Evolutionary conservation across 768 basidiomycete species (phyloP), one percentile per base, ranked within the genome.

Genomic region (Mycena rebaudengoi): DNA sequence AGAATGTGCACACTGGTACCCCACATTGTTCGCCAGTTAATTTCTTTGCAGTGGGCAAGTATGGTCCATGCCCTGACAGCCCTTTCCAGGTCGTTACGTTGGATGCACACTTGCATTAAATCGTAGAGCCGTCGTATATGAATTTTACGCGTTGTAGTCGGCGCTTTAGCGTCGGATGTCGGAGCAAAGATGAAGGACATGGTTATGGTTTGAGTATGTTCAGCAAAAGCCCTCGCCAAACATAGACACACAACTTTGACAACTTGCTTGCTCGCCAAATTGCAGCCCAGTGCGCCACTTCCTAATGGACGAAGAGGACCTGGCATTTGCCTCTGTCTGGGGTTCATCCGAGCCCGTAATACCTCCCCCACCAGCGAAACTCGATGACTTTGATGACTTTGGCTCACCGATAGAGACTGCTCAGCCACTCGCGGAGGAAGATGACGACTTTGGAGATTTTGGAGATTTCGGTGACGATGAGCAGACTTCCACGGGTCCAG

Each of bases 361-460:
- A 49, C 75, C 76, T 37, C 56, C 64, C 28, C 62, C 74, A 39
- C 56, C 16, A 23, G 7, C 71, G 49, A 75, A 76, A 35, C 79
- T 85, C 68, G 85, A 89, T 58, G 86, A 88, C 55, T 88, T 88
- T 69, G 85, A 89, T 61, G 87, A 87, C 59, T 90, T 91, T 73
- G 86, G 84, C 40, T 79, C 75, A 7, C 71, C 81, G 45, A 71
- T 72, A 65, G 85, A 85, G 32, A 76, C 76, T 3, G 79, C 81
- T 28, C 69, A 70, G 53, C 82, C 83, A 16, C 80, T 76, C n/a
- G 79, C 77, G 37, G 77, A 68, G 2, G 84, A 80, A 14, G 90
- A 91, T 45, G 94, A 94, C 68, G 92, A 94, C 61, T 94, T 94
- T 76, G 92, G 88, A 50, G 93, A 95, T 68, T 95, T 95, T 76